Evolutionary conservation across 2,329 filamentous ascomycete genomes (phyloP).

Genomic region (Monilinia vaccinii-corymbosi): DNA sequence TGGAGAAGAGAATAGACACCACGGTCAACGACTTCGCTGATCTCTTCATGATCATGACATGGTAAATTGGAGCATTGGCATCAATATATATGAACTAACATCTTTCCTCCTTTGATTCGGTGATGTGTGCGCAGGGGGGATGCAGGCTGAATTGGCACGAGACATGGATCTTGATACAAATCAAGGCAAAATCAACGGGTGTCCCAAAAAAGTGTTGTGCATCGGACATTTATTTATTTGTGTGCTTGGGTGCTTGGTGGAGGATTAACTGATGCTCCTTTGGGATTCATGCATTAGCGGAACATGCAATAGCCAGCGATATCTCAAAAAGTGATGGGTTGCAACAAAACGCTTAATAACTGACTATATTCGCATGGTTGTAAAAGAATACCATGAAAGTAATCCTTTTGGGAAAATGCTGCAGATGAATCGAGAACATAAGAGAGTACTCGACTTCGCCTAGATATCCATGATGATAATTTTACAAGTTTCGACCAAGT

Average conservation of each 20-base stretch:
- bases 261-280: neutral
- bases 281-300: neutral
- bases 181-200: neutral
- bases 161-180: constrained; percentile 6
- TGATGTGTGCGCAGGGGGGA: neutral
- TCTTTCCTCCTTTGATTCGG: neutral
- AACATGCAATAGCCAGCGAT: neutral
- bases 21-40: neutral
- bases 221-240: constrained; percentile 4
- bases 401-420: neutral
- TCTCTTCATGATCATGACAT: neutral
- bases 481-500: neutral
- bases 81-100: neutral
- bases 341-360: neutral
- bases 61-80: neutral
- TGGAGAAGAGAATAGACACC: neutral
- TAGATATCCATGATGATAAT: neutral
- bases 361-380: neutral
- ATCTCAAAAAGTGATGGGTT: neutral
- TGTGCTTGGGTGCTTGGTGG: neutral
- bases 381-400: neutral
- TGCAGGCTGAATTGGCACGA: neutral
- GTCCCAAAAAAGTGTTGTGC: constrained; percentile 11
- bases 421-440: neutral
- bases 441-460: neutral